A percentile compares a stretch with the other conserved stretches of the same genome.
These are phyloP conservation scores for Globisporangium abappressorium DNA, from an alignment of 352 stramenopile genomes.

Conservation along the genomic window DNA sequence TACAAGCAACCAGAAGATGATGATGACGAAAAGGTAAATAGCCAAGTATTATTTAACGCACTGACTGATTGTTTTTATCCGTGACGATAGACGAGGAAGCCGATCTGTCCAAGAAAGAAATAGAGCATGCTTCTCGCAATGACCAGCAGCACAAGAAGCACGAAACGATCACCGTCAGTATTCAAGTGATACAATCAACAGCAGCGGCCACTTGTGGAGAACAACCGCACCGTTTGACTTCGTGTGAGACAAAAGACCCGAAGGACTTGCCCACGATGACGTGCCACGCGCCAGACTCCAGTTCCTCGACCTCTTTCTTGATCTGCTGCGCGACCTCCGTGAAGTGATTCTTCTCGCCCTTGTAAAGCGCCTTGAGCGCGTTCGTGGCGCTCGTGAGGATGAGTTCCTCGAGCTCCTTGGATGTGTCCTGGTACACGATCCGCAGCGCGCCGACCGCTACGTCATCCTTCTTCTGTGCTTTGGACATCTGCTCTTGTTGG, in stretches of 20 bases:
- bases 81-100: conserved; percentile 76
- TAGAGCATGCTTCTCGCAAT: conserved; percentile 62
- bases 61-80: conserved; percentile 27
- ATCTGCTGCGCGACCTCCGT: conserved; percentile 78
- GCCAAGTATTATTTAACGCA: conserved; percentile 35
- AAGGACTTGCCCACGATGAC: conserved; percentile 87
- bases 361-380: conserved; percentile 78
- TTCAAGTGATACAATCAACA: neutral
- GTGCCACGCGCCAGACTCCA: conserved; percentile 68
- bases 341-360: conserved; percentile 83
- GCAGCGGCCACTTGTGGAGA: neutral
- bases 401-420: conserved; percentile 68
- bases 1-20: neutral
- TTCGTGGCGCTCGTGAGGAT: conserved; percentile 74
- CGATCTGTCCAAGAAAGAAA: conserved; percentile 79
- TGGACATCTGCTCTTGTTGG: conserved; percentile 47
- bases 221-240: conserved; percentile 71
- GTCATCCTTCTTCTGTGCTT: conserved; percentile 79
- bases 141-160: neutral
- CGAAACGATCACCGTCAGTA: neutral
- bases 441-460: conserved; percentile 59
- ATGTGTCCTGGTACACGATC: conserved; percentile 68
- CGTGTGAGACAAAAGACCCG: conserved; percentile 81
- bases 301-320: conserved; percentile 75
- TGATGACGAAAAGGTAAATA: conserved; percentile 13